These are phyloP conservation scores for Brasenia schreberi DNA, from an alignment of 164 flowering plant genomes.

Conservation along the genomic window DNA sequence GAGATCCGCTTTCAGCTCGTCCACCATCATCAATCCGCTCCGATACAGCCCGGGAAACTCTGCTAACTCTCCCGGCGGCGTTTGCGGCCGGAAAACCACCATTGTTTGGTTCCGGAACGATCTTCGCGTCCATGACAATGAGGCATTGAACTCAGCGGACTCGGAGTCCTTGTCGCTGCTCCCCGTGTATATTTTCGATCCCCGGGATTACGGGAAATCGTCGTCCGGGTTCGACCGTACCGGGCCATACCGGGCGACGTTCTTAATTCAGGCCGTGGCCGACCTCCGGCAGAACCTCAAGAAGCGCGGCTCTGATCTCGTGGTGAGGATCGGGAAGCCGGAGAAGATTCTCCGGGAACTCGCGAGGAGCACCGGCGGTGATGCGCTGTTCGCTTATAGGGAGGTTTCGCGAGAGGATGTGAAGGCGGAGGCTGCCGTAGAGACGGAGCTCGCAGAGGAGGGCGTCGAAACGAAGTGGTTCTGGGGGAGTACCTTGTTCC, in stretches of 20 bases:
- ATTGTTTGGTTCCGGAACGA: slow-evolving; percentile 92
- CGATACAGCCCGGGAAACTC: not conserved
- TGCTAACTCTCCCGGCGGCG: not conserved
- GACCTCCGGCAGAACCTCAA: slow-evolving; percentile 56
- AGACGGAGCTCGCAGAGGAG: slow-evolving; percentile 67
- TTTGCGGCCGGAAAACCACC: slow-evolving; percentile 20
- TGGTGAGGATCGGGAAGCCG: slow-evolving; percentile 73
- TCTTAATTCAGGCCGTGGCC: slow-evolving; percentile 66
- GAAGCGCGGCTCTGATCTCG: slow-evolving; percentile 76
- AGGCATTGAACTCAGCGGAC: slow-evolving; percentile 64
- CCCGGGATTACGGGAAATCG: slow-evolving; percentile 80
- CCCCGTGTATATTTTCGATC: slow-evolving; percentile 86
- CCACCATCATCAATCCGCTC: slow-evolving; percentile 29
- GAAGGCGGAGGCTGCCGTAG: slow-evolving; percentile 64
- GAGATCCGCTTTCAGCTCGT: slow-evolving; percentile 55
- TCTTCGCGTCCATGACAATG: slow-evolving; percentile 81
- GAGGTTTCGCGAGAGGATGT: slow-evolving; percentile 83
- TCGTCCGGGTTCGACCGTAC: slow-evolving; percentile 84
- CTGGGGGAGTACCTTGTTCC: slow-evolving; percentile 95
- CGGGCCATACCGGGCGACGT: slow-evolving; percentile 69
- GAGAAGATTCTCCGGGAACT: slow-evolving; percentile 64
- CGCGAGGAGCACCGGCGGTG: slow-evolving; percentile 75
- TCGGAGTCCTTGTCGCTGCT: slow-evolving; percentile 70
- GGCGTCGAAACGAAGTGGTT: slow-evolving; percentile 86
- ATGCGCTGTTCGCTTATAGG: slow-evolving; percentile 66